Base-by-base conservation (phyloP, 2,329 filamentous ascomycete genomes). In the Didymella keratinophila region DNA sequence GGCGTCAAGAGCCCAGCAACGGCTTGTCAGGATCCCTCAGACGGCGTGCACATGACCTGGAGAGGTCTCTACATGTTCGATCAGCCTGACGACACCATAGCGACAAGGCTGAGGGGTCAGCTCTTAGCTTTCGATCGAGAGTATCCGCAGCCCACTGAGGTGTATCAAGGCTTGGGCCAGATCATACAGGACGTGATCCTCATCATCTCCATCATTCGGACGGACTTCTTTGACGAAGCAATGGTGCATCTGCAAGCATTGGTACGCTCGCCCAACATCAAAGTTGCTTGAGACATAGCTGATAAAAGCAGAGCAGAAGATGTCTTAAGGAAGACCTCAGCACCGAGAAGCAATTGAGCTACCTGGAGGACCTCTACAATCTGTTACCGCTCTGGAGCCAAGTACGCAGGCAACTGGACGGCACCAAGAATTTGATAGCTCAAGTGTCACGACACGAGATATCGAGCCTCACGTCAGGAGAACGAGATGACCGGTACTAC, bases 381-480 rank as follows among this genome's bases (percentile, higher is more conserved):
- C 45, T 65, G 11, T 41, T 52, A 2, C 58, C 60, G 5, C 32
- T 65, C 2, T 65, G 61, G 63, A 46, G 43, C 2, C 42, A 53
- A 30, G 58, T 56, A 2, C 56, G 63, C 23, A 52, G 63, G 11
- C 50, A 58, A 9, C 27, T 65, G 23, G 39, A 51, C 4, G 53
- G 48, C 12, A 55, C 51, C 16, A 56, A 58, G 36, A 47, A 61
- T 16, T 12, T 64, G 7, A 20, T 53, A 6, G 62, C 42, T 34
- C 62, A 64, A 12, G 28, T 64, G 6, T 25, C 47, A 14, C 21
- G 49, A 14, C 51, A 64, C 14, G 50, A 56, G 1, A 53, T 64
- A n/a, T 52, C 50, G 2, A 23, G 27, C 28, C 50, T 53, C 14
- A 6, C 8, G 23, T 14, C 21, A 47, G 37, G 30, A 4, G 23